phyloP scores from a whole-genome alignment of 2,329 filamentous ascomycete species.

The Apiospora malaysiana region DNA sequence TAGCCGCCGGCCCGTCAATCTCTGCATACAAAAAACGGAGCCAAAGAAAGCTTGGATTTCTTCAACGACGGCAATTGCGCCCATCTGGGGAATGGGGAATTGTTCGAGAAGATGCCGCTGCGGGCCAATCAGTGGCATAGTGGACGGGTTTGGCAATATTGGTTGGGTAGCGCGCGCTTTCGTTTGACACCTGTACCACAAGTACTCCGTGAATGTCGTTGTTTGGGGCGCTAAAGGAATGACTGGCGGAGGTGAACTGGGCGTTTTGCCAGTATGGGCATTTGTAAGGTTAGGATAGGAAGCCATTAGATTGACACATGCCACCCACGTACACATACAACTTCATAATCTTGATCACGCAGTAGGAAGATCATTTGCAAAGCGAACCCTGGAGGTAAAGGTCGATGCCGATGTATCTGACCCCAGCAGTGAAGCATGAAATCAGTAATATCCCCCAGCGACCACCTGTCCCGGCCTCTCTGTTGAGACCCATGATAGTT shows the following conservation, averaged over 20 bases:
- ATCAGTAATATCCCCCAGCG: neutral
- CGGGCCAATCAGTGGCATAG: neutral
- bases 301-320: neutral
- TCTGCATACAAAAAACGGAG: neutral
- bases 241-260: conserved; percentile 2
- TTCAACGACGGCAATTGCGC: neutral
- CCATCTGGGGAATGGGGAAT: neutral
- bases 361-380: neutral
- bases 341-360: neutral
- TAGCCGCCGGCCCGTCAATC: neutral
- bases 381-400: neutral
- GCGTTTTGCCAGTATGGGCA: neutral
- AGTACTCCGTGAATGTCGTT: conserved; percentile 1
- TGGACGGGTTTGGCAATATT: neutral
- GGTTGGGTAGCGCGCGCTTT: conserved; percentile 25
- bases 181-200: neutral
- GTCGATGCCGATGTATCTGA: neutral
- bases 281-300: neutral
- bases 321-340: neutral
- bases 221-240: conserved; percentile 2
- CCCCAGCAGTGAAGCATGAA: neutral
- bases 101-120: conserved; percentile 1
- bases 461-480: neutral
- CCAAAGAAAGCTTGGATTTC: conserved; percentile 12
- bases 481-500: neutral